Evolutionary conservation across 2,329 filamentous ascomycete genomes (phyloP).

Genomic region (Fusarium xyrophilum): DNA sequence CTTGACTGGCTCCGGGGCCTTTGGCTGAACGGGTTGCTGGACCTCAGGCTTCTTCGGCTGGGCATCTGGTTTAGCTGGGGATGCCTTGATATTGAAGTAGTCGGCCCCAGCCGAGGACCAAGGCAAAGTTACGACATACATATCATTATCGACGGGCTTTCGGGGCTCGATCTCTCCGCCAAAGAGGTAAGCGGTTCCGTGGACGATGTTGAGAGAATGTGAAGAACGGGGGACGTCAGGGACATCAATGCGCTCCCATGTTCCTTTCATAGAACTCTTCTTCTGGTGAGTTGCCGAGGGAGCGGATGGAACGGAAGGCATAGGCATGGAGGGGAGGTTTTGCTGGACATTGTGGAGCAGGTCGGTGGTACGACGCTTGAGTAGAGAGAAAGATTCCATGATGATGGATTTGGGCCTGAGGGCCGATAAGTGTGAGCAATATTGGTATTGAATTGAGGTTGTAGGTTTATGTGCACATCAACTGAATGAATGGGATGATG

Average conservation of each 20-base stretch:
- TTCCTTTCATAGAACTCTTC: conserved; percentile 57
- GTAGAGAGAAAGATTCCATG: conserved; percentile 58
- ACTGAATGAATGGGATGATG: conserved; percentile 15
- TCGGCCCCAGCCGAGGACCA: conserved; percentile 64
- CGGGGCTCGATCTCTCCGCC: conserved; percentile 75
- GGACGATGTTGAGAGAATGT: conserved; percentile 70
- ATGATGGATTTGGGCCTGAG: conserved; percentile 16
- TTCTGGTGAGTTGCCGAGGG: conserved; percentile 38
- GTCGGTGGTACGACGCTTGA: conserved; percentile 64
- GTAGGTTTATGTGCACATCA: not conserved
- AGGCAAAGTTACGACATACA: conserved; percentile 70
- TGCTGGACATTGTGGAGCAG: conserved; percentile 59
- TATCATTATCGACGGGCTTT: conserved; percentile 73
- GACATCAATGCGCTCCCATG: conserved; percentile 65
- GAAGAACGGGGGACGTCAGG: conserved; percentile 73
- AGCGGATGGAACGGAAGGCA: conserved; percentile 47
- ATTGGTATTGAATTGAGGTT: not conserved
- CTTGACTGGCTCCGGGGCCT: conserved; percentile 33
- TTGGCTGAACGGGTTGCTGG: conserved; percentile 13
- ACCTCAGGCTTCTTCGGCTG: conserved; percentile 21
- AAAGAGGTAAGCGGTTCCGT: conserved; percentile 69
- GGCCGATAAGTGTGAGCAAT: conserved; percentile 6
- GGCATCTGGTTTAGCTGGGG: conserved; percentile 48
- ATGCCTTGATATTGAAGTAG: conserved; percentile 63
- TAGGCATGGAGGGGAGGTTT: conserved; percentile 51